These are phyloP conservation scores for Yarrowia osloensis DNA, from an alignment of 805 yeast species.

Conservation along the genomic window DNA sequence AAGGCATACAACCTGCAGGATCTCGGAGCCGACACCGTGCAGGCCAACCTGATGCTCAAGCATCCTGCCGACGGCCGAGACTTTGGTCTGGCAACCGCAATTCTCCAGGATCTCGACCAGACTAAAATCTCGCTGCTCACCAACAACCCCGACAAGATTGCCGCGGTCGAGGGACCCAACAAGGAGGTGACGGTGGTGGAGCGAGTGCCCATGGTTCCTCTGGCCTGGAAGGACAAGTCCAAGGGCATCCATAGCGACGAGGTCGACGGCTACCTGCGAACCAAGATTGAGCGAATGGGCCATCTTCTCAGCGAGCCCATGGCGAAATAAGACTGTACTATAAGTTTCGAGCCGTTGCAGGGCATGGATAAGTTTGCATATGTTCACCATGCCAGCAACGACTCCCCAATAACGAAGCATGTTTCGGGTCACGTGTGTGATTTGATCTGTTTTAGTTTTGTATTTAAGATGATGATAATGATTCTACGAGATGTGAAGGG, in stretches of 20 bases:
- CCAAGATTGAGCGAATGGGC: constrained; percentile 97
- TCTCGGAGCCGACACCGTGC: constrained; percentile 97
- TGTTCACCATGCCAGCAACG: background rate
- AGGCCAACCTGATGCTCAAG: constrained; percentile 85
- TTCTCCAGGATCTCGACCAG: constrained; percentile 78
- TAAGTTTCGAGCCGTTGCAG: background rate
- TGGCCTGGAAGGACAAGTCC: constrained; percentile 73
- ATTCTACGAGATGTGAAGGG: no score
- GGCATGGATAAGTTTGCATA: background rate
- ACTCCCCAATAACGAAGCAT: background rate
- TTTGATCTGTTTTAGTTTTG: background rate
- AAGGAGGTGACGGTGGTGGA: constrained; percentile 73
- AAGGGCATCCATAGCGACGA: constrained; percentile 82
- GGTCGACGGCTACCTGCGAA: constrained; percentile 88
- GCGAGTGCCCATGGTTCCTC: constrained; percentile 95
- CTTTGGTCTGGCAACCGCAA: constrained; percentile 91
- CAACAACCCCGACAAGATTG: constrained; percentile 93
- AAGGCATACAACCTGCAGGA: constrained; percentile 97
- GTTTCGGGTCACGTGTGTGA: background rate
- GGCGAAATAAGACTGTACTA: constrained; percentile 4
- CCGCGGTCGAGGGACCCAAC: constrained; percentile 89
- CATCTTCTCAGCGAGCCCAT: constrained; percentile 61
- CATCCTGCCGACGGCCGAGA: constrained; percentile 99
- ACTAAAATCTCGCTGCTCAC: constrained; percentile 75
- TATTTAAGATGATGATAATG: constrained; percentile 10